Evolutionary conservation across 176 grass and related monocot genomes (phyloP).

Genomic region (Elaeis guineensis): DNA sequence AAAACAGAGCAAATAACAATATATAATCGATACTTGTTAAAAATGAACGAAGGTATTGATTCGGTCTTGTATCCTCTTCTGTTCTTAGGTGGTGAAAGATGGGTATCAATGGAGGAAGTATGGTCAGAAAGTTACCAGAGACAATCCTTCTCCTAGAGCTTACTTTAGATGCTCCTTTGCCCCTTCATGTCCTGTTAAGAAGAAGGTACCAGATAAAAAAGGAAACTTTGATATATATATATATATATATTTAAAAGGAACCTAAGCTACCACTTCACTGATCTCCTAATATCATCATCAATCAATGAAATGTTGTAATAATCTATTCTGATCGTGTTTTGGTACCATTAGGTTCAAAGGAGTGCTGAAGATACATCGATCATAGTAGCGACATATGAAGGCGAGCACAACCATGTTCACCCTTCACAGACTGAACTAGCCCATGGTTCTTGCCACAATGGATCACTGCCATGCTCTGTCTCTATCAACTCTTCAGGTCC

Average conservation of each 20-base stretch:
- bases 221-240: neutral
- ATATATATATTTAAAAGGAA: too few species aligned
- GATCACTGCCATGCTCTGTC: slow-evolving; percentile 45
- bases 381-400: slow-evolving; percentile 77
- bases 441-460: neutral
- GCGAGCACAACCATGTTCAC: slow-evolving; percentile 68
- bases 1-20: too few species aligned
- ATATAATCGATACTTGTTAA: too few species aligned
- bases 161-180: slow-evolving; percentile 8
- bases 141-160: slow-evolving; percentile 43
- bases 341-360: slow-evolving; percentile 54
- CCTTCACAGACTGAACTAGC: slow-evolving; percentile 9
- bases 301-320: too few species aligned
- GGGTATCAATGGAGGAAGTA: slow-evolving; percentile 9
- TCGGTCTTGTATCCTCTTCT: neutral
- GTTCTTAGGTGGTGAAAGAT: slow-evolving; percentile 24
- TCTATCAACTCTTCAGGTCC: slow-evolving; percentile 48
- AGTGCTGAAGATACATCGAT: slow-evolving; percentile 75
- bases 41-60: too few species aligned
- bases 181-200: slow-evolving; percentile 1
- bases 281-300: too few species aligned
- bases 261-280: too few species aligned
- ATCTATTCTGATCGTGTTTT: neutral
- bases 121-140: slow-evolving; percentile 37
- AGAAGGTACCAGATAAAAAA: slow-evolving; percentile 3